Evolutionary conservation across 495 filamentous ascomycete species (phyloP).

Genomic region (Xylaria sp.): DNA sequence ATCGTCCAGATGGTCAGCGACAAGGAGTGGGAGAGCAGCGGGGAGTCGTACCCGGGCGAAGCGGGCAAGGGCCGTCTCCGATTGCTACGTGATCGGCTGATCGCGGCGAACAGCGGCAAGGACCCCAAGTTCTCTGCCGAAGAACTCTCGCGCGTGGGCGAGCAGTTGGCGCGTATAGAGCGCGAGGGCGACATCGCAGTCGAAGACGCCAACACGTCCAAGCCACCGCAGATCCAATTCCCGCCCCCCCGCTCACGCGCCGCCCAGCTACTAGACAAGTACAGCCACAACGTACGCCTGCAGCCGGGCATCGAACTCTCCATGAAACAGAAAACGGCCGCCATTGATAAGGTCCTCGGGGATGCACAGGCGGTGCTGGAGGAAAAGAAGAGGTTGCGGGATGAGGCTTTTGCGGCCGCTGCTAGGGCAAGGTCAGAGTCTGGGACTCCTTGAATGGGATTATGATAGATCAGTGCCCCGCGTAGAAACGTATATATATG

Average conservation of each 20-base stretch:
- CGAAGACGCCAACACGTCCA: not conserved
- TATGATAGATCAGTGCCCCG: not conserved
- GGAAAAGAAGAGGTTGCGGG: slow-evolving; percentile 7
- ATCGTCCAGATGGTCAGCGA: slow-evolving; percentile 76
- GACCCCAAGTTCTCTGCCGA: slow-evolving; percentile 3
- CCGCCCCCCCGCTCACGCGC: slow-evolving; percentile 19
- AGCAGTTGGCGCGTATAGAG: slow-evolving; percentile 35
- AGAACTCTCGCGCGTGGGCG: slow-evolving; percentile 27
- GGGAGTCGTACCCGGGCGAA: slow-evolving; percentile 53
- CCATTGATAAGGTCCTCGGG: slow-evolving; percentile 32
- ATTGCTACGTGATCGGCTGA: slow-evolving; percentile 36
- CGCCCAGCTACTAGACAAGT: slow-evolving; percentile 10
- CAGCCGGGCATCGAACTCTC: slow-evolving; percentile 8
- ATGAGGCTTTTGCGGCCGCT: not conserved
- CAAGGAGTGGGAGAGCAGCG: slow-evolving; percentile 63
- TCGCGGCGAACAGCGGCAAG: slow-evolving; percentile 23
- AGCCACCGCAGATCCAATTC: slow-evolving; percentile 22
- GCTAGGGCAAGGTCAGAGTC: not conserved
- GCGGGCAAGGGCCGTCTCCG: slow-evolving; percentile 47
- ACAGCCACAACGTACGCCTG: slow-evolving; percentile 2
- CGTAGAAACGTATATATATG: not conserved
- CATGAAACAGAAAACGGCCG: slow-evolving; percentile 28
- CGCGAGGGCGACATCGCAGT: slow-evolving; percentile 29
- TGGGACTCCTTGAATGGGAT: not conserved
- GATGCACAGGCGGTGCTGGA: not conserved